Conservation (phyloP, 768 basidiomycete genomes). For the Tremella yokohamensis region DNA sequence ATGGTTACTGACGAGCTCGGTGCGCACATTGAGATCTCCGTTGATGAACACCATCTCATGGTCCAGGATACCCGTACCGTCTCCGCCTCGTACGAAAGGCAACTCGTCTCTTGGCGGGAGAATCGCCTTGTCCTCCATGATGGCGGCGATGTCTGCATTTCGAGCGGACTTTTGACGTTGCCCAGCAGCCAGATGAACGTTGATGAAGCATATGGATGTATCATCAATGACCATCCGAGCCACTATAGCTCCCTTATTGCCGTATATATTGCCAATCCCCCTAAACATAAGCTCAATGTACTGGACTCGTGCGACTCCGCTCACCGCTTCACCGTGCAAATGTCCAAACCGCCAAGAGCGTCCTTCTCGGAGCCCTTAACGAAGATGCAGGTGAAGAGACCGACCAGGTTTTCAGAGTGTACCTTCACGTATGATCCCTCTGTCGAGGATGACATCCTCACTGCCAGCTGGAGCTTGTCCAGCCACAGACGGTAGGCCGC, state of each 20-base stretch:
- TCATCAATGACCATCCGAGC: conserved; percentile 82
- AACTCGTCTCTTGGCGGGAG: conserved; percentile 59
- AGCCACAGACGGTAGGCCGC: conserved; percentile 84
- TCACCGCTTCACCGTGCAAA: conserved; percentile 71
- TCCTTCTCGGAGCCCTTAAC: conserved; percentile 61
- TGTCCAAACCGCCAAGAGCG: conserved; percentile 63
- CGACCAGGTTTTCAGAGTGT: conserved; percentile 85
- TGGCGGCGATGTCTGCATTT: conserved; percentile 80
- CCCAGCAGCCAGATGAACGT: conserved; percentile 90
- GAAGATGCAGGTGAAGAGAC: conserved; percentile 74
- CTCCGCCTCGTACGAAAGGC: conserved; percentile 77
- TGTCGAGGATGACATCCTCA: conserved; percentile 69
- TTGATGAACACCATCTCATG: conserved; percentile 92
- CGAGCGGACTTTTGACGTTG: conserved; percentile 75
- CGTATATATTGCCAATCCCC: conserved; percentile 87
- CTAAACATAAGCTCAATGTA: conserved; percentile 44
- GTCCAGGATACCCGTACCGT: conserved; percentile 87
- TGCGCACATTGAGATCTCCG: conserved; percentile 75
- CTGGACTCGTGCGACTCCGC: conserved; percentile 1
- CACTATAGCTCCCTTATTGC: conserved; percentile 96
- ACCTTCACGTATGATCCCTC: conserved; percentile 73
- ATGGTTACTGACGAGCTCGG: not conserved
- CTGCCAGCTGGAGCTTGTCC: conserved; percentile 68
- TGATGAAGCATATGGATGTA: conserved; percentile 89
- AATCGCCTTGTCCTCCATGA: conserved; percentile 75